Evolutionary conservation across 306 rosid genomes (phyloP).

Genomic region (Echinosophora koreensis): DNA sequence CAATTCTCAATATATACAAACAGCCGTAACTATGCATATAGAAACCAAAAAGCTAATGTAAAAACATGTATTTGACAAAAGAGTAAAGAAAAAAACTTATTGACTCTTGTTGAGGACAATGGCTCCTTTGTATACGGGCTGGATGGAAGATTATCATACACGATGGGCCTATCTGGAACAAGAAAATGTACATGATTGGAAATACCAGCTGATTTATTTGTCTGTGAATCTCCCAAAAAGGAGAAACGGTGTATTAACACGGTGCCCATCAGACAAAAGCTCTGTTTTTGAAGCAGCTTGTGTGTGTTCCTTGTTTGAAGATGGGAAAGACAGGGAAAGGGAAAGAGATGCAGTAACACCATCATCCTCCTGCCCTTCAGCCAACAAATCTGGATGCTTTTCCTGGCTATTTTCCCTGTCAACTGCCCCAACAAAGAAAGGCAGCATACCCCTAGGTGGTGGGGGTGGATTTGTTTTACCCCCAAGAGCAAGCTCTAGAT

Average conservation of each 20-base stretch:
- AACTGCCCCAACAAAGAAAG: constrained; percentile 76
- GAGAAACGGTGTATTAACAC: constrained; percentile 68
- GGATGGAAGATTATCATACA: constrained; percentile 61
- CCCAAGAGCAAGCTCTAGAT: constrained; percentile 90
- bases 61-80: constrained; percentile 50
- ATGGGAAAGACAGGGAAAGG: constrained; percentile 87
- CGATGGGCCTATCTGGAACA: constrained; percentile 49
- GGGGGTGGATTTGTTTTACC: constrained; percentile 68
- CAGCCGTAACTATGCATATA: constrained; percentile 72
- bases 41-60: constrained; percentile 47
- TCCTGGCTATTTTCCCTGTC: constrained; percentile 61
- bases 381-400: constrained; percentile 50
- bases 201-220: constrained; percentile 59
- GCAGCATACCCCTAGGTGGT: constrained; percentile 67
- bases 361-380: constrained; percentile 67
- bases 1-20: constrained; percentile 78
- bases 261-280: constrained; percentile 65
- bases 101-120: constrained; percentile 58
- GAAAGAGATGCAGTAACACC: constrained; percentile 80
- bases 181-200: constrained; percentile 53
- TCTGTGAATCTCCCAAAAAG: constrained; percentile 74
- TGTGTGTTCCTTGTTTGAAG: constrained; percentile 69
- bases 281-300: constrained; percentile 65
- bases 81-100: constrained; percentile 47
- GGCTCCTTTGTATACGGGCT: constrained; percentile 45